phyloP scores from a whole-genome alignment of 2,329 filamentous ascomycete genomes.

The Akanthomyces dipterigenus region DNA sequence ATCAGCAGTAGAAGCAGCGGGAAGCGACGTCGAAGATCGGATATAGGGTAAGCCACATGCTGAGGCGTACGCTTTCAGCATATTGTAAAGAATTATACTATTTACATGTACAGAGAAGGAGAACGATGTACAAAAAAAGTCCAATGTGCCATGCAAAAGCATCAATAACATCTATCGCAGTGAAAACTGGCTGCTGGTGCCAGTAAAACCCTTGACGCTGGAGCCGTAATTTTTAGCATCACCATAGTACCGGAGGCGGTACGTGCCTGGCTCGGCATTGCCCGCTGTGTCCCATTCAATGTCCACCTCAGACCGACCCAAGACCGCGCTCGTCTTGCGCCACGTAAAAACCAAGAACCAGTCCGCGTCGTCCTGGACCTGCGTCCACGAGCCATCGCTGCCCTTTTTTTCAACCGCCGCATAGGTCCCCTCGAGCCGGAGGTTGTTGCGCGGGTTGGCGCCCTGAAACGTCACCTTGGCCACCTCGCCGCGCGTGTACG shows the following conservation, averaged over 20 bases:
- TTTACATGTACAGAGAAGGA: not conserved
- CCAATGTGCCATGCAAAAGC: not conserved
- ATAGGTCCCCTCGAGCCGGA: constrained; percentile 71
- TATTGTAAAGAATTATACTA: too few relatives aligned
- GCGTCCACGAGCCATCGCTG: constrained; percentile 48
- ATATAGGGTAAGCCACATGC: too few relatives aligned
- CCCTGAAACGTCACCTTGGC: constrained; percentile 69
- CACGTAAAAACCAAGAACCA: constrained; percentile 81
- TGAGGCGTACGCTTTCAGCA: too few relatives aligned
- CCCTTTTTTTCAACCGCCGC: constrained; percentile 63
- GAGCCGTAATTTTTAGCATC: constrained; percentile 63
- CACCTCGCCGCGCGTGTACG: constrained; percentile 53
- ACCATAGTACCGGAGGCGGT: constrained; percentile 76
- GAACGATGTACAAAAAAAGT: not conserved
- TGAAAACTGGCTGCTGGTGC: constrained; percentile 50
- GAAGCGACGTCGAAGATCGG: too few relatives aligned
- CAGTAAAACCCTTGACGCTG: constrained; percentile 62
- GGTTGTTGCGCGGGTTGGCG: constrained; percentile 84
- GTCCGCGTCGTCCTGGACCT: constrained; percentile 66
- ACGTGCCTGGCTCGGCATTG: constrained; percentile 56
- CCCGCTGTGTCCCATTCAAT: constrained; percentile 63
- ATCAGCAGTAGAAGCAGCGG: too few relatives aligned
- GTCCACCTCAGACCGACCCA: constrained; percentile 71
- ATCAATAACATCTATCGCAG: constrained; percentile 40
- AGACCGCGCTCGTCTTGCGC: constrained; percentile 60